Conservation (phyloP, 768 basidiomycete species). For the Gelatoporia subvermispora region DNA sequence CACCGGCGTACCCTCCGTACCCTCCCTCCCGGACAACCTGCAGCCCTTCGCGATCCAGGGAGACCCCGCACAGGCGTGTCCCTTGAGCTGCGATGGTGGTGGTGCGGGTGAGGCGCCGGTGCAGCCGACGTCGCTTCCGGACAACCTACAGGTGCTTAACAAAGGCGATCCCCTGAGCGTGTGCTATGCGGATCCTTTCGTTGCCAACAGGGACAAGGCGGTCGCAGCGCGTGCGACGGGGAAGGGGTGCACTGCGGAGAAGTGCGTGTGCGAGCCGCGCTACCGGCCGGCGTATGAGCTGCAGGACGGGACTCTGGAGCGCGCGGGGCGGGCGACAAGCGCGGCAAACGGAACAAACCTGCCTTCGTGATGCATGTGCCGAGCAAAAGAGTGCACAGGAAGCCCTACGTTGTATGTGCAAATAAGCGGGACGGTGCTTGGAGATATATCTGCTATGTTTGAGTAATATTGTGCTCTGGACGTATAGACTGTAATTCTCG, state of each 20-base stretch:
- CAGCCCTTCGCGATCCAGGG: background rate
- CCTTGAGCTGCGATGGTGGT: too few relatives aligned
- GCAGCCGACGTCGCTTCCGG: too few relatives aligned
- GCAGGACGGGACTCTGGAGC: slow-evolving; percentile 65
- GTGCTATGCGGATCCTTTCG: background rate
- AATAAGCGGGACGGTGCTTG: too few relatives aligned
- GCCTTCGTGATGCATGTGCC: too few relatives aligned
- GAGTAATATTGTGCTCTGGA: too few relatives aligned
- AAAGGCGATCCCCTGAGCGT: background rate
- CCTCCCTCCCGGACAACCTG: slow-evolving; percentile 12
- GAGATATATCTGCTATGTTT: too few relatives aligned
- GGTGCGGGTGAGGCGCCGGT: too few relatives aligned
- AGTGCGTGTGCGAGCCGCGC: slow-evolving; percentile 19
- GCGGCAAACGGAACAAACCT: too few relatives aligned
- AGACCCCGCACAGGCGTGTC: slow-evolving; percentile 1
- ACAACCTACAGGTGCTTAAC: too few relatives aligned
- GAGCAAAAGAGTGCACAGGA: too few relatives aligned
- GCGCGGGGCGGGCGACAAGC: slow-evolving; percentile 55
- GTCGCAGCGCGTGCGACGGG: slow-evolving; percentile 11
- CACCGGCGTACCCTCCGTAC: too few relatives aligned
- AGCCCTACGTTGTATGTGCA: background rate
- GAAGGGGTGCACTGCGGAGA: slow-evolving; percentile 15
- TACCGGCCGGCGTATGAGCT: slow-evolving; percentile 84
- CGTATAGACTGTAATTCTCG: too few relatives aligned
- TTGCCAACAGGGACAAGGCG: background rate